Conservation (phyloP, 352 stramenopile species). For the Phytophthora agathidicida region DNA sequence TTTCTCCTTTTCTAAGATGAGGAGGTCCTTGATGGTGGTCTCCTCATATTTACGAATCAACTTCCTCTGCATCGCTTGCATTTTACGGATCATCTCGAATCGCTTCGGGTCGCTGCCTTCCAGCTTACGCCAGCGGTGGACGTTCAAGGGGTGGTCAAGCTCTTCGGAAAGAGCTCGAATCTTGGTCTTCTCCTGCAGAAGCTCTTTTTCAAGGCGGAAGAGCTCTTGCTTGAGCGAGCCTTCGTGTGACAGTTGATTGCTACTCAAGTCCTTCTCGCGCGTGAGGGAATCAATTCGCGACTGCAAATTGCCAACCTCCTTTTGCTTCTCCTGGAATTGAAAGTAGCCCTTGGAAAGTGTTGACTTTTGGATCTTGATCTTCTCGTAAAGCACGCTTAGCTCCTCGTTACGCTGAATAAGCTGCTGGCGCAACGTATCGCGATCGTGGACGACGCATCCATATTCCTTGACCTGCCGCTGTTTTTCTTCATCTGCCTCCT, state of each 20-base stretch:
- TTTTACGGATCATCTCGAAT: constrained; percentile 89
- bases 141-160: constrained; percentile 91
- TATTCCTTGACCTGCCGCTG: constrained; percentile 89
- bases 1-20: constrained; percentile 91
- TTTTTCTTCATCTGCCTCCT: constrained; percentile 91
- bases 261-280: constrained; percentile 66
- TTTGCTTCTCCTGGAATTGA: constrained; percentile 74
- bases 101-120: constrained; percentile 89
- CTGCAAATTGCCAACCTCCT: constrained; percentile 61
- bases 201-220: constrained; percentile 70
- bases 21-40: constrained; percentile 64
- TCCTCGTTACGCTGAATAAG: constrained; percentile 90
- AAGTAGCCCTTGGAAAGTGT: constrained; percentile 79
- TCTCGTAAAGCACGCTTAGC: constrained; percentile 88
- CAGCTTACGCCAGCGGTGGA: constrained; percentile 92
- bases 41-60: constrained; percentile 88
- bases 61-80: constrained; percentile 87
- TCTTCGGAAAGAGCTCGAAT: constrained; percentile 90
- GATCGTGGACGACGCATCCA: constrained; percentile 83
- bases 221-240: constrained; percentile 65
- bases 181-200: constrained; percentile 87
- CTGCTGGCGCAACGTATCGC: constrained; percentile 85
- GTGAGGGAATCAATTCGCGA: constrained; percentile 62
- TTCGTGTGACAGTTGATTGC: constrained; percentile 67
- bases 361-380: constrained; percentile 93